These are phyloP conservation scores for Wickerhamiella galacta DNA, from an alignment of 805 yeast genomes.

Conservation along the genomic window DNA sequence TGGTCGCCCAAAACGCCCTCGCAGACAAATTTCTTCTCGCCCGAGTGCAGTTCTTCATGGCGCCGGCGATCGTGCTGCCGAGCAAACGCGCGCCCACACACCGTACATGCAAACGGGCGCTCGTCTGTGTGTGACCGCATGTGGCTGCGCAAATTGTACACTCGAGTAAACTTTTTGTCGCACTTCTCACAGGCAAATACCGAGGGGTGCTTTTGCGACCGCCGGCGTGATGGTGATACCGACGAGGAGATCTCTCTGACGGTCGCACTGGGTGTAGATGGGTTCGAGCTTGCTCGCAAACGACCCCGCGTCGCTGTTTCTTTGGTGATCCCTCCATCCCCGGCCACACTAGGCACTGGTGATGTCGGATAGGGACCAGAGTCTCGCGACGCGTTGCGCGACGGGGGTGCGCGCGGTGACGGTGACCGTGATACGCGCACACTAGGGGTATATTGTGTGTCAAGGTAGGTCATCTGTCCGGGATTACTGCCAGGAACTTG, in stretches of 20 bases:
- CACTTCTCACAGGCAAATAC: constrained; percentile 66
- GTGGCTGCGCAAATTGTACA: constrained; percentile 85
- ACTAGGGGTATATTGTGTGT: too few species aligned
- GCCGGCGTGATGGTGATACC: constrained; percentile 22
- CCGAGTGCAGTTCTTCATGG: constrained; percentile 61
- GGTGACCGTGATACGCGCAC: too few species aligned
- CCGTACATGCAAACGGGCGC: constrained; percentile 49
- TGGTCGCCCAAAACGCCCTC: constrained; percentile 44
- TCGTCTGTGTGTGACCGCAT: constrained; percentile 70
- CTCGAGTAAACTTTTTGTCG: constrained; percentile 75
- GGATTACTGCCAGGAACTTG: too few species aligned
- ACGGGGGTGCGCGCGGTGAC: too few species aligned
- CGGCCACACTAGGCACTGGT: too few species aligned
- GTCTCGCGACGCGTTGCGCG: too few species aligned
- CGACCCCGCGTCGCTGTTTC: too few species aligned
- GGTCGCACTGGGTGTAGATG: too few species aligned
- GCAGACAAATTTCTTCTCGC: constrained; percentile 53
- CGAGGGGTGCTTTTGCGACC: constrained; percentile 57
- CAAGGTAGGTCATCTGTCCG: too few species aligned
- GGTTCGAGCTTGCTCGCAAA: too few species aligned
- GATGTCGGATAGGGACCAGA: too few species aligned
- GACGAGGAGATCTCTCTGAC: not conserved
- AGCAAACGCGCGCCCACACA: constrained; percentile 55
- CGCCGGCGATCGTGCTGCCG: constrained; percentile 62
- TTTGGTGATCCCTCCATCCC: too few species aligned